Conservation (phyloP, 2,329 filamentous ascomycete genomes). For the Exophiala mesophila region DNA sequence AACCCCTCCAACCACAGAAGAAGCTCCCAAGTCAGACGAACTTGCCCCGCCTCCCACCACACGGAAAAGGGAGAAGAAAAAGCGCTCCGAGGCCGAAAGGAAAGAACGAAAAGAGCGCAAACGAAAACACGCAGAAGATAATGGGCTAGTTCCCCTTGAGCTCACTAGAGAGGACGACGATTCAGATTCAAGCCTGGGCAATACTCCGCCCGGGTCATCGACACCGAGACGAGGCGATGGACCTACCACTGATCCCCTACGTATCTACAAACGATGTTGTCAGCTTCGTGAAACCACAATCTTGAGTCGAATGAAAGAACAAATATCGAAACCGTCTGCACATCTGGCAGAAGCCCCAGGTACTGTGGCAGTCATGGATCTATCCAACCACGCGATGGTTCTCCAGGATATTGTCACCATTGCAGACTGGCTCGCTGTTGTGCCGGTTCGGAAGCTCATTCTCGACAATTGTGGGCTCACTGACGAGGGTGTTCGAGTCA, state of each 20-base stretch:
- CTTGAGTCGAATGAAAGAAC: conserved; percentile 83
- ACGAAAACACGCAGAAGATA: conserved; percentile 76
- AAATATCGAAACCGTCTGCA: conserved; percentile 69
- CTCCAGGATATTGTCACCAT: conserved; percentile 79
- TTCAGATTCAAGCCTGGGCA: conserved; percentile 43
- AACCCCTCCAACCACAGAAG: conserved; percentile 18
- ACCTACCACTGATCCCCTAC: conserved; percentile 83
- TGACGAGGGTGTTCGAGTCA: conserved; percentile 79
- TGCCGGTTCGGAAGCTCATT: conserved; percentile 80
- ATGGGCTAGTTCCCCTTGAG: conserved; percentile 80
- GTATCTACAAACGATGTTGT: conserved; percentile 92
- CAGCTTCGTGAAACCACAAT: conserved; percentile 90
- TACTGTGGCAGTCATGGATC: conserved; percentile 74
- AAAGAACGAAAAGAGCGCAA: conserved; percentile 90
- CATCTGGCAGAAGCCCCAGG: conserved; percentile 61
- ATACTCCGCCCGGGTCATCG: conserved; percentile 28
- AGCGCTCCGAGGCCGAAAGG: conserved; percentile 84
- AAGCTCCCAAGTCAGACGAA: conserved; percentile 14
- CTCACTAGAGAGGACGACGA: conserved; percentile 65
- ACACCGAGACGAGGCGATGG: conserved; percentile 48
- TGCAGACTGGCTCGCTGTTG: conserved; percentile 88
- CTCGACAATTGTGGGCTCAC: conserved; percentile 82
- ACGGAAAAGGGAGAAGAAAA: conserved; percentile 93
- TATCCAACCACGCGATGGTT: conserved; percentile 79
- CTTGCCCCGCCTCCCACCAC: conserved; percentile 44